Percentiles rank a stretch among this genome's conserved stretches.
These are phyloP conservation scores for Arthroderma uncinatum DNA, from an alignment of 2,329 filamentous ascomycete genomes.

Conservation along the genomic window DNA sequence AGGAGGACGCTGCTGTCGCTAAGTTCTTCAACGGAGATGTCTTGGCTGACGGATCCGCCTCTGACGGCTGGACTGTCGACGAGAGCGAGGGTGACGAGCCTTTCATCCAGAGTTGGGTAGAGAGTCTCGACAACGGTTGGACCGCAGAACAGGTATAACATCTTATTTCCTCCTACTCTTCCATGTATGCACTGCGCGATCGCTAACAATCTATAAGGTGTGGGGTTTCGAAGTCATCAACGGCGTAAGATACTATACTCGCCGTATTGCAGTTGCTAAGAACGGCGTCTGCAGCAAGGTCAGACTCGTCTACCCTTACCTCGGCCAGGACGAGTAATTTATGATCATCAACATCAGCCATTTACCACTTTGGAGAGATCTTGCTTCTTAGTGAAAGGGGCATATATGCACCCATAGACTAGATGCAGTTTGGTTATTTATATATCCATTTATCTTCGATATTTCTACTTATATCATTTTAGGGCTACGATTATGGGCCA, in stretches of 20 bases:
- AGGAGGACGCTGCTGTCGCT: slow-evolving; percentile 28
- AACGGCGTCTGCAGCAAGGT: slow-evolving; percentile 26
- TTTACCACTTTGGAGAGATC: neutral
- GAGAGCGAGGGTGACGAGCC: slow-evolving; percentile 32
- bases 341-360: too few relatives aligned
- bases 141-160: slow-evolving; percentile 40
- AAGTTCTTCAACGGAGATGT: slow-evolving; percentile 33
- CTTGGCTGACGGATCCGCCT: slow-evolving; percentile 45
- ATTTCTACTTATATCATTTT: neutral
- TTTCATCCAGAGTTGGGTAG: slow-evolving; percentile 41
- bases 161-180: slow-evolving; percentile 1
- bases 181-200: neutral
- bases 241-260: slow-evolving; percentile 32
- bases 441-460: neutral
- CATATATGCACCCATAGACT: neutral
- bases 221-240: slow-evolving; percentile 39
- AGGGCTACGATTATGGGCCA: neutral
- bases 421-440: neutral
- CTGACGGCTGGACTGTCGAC: slow-evolving; percentile 50
- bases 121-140: slow-evolving; percentile 42
- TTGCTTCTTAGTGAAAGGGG: neutral
- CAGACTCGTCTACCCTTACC: slow-evolving; percentile 34
- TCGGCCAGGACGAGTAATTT: slow-evolving; percentile 15
- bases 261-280: slow-evolving; percentile 34
- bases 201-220: slow-evolving; percentile 21